These are phyloP conservation scores for Hordeum vulgare DNA, from an alignment of 176 grass and related monocot genomes.

Conservation along the genomic window DNA sequence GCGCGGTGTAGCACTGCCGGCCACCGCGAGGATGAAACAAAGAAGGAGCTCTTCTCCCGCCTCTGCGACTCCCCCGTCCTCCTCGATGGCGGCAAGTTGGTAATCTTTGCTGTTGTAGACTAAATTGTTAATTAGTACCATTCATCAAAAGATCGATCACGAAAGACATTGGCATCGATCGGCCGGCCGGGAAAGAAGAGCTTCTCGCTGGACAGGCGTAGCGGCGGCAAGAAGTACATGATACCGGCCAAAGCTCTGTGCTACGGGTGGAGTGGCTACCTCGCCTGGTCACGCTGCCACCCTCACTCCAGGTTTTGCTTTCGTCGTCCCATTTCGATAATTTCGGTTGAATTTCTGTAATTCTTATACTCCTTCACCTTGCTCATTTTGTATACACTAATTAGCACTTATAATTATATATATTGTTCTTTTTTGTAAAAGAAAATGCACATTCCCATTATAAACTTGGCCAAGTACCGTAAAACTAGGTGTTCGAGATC, in stretches of 20 bases:
- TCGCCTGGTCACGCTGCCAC: not conserved
- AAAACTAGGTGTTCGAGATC: too few relatives aligned
- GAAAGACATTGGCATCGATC: not conserved
- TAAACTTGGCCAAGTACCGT: too few relatives aligned
- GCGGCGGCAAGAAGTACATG: not conserved
- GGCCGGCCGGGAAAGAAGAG: not conserved
- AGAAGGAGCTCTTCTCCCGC: not conserved
- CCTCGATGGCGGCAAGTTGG: not conserved
- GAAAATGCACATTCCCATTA: too few relatives aligned
- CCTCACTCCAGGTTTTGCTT: not conserved
- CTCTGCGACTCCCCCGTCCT: not conserved
- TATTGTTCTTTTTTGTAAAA: too few relatives aligned
- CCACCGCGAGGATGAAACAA: not conserved
- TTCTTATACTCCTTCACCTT: too few relatives aligned
- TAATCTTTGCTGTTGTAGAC: not conserved
- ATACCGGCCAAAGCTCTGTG: not conserved
- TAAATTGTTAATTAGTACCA: not conserved
- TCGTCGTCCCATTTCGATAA: too few relatives aligned
- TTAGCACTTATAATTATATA: too few relatives aligned
- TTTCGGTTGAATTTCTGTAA: not conserved
- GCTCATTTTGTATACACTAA: too few relatives aligned
- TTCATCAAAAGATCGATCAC: not conserved
- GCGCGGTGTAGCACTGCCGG: not conserved
- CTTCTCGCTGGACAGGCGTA: not conserved
- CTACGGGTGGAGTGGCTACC: not conserved